phyloP scores from a whole-genome alignment of 148 eudicot genomes.

The Selenicereus undatus region DNA sequence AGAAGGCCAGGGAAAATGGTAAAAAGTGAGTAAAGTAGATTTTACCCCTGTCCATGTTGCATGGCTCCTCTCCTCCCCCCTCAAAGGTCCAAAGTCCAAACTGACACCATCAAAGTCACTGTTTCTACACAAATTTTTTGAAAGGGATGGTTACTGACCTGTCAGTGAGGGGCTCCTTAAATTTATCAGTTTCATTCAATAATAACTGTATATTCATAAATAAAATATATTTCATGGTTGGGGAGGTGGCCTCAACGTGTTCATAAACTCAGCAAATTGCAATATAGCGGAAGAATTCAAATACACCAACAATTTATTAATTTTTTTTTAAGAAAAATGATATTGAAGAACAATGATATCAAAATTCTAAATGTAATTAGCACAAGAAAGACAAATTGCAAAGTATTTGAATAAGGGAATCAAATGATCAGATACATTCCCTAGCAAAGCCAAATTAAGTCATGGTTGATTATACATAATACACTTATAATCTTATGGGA shows the following conservation, averaged over 20 bases:
- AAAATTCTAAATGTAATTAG: too few species aligned
- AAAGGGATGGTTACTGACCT: conserved; percentile 30
- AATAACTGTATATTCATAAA: background rate
- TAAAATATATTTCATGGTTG: background rate
- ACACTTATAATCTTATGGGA: too few species aligned
- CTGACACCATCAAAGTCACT: conserved; percentile 11
- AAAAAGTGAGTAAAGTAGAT: conserved; percentile 16
- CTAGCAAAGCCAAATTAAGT: too few species aligned
- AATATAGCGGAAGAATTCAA: background rate
- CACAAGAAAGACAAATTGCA: too few species aligned
- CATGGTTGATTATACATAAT: too few species aligned
- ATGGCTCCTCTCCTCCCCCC: background rate
- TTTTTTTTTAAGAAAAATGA: too few species aligned
- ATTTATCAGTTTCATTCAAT: background rate
- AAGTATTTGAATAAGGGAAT: too few species aligned
- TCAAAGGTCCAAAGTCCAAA: background rate
- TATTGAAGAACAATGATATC: too few species aligned
- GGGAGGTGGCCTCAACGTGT: conserved; percentile 22
- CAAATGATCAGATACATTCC: too few species aligned
- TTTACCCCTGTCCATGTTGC: conserved; percentile 9
- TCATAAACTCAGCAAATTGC: background rate
- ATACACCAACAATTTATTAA: background rate
- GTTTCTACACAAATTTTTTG: background rate
- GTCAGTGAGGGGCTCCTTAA: conserved; percentile 17
- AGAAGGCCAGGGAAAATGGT: background rate